Conservation (phyloP, 257 asterid species). For the Gentiana dahurica region DNA sequence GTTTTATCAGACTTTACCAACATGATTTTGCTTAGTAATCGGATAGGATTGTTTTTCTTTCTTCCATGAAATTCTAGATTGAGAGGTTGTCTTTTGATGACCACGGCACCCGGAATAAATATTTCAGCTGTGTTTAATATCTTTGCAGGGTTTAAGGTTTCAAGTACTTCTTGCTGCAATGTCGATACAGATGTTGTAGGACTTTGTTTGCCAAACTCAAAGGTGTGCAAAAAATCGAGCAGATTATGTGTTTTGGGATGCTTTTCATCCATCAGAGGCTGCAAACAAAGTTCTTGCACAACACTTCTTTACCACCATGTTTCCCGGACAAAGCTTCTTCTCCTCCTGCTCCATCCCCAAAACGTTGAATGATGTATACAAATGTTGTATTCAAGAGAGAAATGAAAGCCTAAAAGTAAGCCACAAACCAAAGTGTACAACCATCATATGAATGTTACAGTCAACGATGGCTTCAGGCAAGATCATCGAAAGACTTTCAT, state of each 20-base stretch:
- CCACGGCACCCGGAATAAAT: no score
- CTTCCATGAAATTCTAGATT: constrained; percentile 23
- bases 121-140: no score
- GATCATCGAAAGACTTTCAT: no score
- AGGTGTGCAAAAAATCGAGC: constrained; percentile 32
- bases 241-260: constrained; percentile 77
- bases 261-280: constrained; percentile 82
- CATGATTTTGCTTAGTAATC: no score
- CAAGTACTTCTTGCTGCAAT: constrained; percentile 69
- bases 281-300: constrained; percentile 65
- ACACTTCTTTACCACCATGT: constrained; percentile 27
- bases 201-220: constrained; percentile 58
- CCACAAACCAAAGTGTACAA: no score
- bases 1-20: no score
- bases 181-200: constrained; percentile 62
- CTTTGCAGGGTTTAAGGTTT: constrained; percentile 55
- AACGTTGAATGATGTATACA: no score
- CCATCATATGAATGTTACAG: no score
- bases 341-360: constrained; percentile 37
- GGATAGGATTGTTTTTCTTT: no score
- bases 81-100: constrained; percentile 58
- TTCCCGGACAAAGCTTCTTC: constrained; percentile 17
- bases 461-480: no score
- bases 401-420: no score
- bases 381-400: no score